A percentile compares a stretch with the other conserved stretches of the same genome.
Conservation (phyloP, 352 stramenopile genomes). For the Lagenidium giganteum region DNA sequence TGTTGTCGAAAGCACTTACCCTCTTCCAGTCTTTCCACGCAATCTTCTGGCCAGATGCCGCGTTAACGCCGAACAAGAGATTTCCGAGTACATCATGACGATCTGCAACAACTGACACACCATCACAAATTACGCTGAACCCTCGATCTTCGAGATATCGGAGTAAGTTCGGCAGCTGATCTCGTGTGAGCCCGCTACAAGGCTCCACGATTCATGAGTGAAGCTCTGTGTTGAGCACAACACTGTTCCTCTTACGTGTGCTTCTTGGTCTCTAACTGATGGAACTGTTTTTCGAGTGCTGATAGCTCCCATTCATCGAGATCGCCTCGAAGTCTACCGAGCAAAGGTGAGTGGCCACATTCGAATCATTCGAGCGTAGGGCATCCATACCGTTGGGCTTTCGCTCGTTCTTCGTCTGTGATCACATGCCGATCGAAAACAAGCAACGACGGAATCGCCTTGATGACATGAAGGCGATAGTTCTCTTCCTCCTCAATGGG, state of each 20-base stretch:
- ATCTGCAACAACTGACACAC: no score
- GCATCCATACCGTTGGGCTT: slow-evolving; percentile 3
- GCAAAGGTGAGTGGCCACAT: slow-evolving; percentile 9
- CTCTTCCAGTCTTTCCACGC: slow-evolving; percentile 8
- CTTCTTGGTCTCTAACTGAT: slow-evolving; percentile 30
- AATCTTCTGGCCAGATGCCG: background rate
- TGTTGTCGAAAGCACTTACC: background rate
- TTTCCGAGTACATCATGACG: background rate
- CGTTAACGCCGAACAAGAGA: background rate
- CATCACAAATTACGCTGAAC: slow-evolving; percentile 2
- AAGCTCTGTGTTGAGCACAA: no score
- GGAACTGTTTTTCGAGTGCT: slow-evolving; percentile 45
- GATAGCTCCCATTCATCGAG: slow-evolving; percentile 51
- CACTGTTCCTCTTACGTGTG: slow-evolving; percentile 24
- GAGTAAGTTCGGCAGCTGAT: background rate
- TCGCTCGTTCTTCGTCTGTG: slow-evolving; percentile 31
- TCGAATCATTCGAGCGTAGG: background rate
- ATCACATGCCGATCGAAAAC: slow-evolving; percentile 62
- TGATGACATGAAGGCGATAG: slow-evolving; percentile 65
- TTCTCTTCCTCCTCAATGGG: slow-evolving; percentile 66
- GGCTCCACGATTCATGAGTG: no score
- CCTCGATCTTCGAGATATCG: slow-evolving; percentile 11
- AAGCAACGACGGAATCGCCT: slow-evolving; percentile 49
- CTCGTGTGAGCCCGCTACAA: background rate
- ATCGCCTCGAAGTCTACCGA: slow-evolving; percentile 7